A percentile compares a stretch with the other conserved stretches of the same genome.
Evolutionary conservation across 1,139 yeast genomes (phyloP).

Genomic region (Zygotorulaspora mrakii): DNA sequence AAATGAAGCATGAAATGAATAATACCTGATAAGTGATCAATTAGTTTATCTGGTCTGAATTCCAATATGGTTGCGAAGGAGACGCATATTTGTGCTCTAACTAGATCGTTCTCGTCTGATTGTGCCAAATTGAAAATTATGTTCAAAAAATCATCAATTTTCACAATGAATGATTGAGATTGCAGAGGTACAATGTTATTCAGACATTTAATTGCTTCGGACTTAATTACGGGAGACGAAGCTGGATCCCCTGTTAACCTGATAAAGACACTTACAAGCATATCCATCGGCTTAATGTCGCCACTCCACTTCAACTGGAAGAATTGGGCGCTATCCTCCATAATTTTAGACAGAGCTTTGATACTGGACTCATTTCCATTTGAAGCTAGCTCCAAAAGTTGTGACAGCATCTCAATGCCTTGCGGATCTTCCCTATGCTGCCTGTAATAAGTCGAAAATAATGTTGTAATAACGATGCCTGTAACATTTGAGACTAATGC

Average conservation of each 20-base stretch:
- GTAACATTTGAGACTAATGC: slow-evolving; percentile 75
- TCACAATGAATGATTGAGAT: slow-evolving; percentile 59
- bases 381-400: slow-evolving; percentile 57
- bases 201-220: slow-evolving; percentile 66
- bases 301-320: slow-evolving; percentile 57
- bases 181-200: slow-evolving; percentile 71
- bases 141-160: slow-evolving; percentile 61
- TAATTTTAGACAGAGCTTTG: slow-evolving; percentile 76
- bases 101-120: slow-evolving; percentile 52
- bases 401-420: slow-evolving; percentile 66
- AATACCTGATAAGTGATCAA: slow-evolving; percentile 81
- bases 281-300: slow-evolving; percentile 53
- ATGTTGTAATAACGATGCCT: slow-evolving; percentile 83
- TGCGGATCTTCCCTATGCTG: slow-evolving; percentile 40
- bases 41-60: slow-evolving; percentile 72
- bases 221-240: slow-evolving; percentile 50
- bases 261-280: slow-evolving; percentile 62
- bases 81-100: slow-evolving; percentile 72
- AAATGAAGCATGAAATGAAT: slow-evolving; percentile 80
- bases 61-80: slow-evolving; percentile 74
- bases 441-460: slow-evolving; percentile 53
- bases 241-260: slow-evolving; percentile 44
- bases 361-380: slow-evolving; percentile 70
- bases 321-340: slow-evolving; percentile 61
- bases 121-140: slow-evolving; percentile 61